A percentile compares a stretch with the other conserved stretches of the same genome.
Conservation (phyloP, 805 yeast species). For the Spathaspora sp. region DNA sequence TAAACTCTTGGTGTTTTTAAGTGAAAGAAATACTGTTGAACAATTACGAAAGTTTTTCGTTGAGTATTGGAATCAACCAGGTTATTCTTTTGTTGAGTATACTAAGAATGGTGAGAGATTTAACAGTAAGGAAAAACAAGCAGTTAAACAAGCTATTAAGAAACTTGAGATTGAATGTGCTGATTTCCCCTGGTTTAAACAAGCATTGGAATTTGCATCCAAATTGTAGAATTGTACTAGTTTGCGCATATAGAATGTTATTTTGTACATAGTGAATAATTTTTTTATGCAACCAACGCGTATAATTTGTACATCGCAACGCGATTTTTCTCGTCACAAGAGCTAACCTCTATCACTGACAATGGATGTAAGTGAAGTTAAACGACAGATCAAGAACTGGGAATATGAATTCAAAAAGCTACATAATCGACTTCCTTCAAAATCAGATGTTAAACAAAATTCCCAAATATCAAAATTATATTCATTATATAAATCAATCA, state of each 20-base stretch:
- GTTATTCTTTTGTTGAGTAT: slow-evolving; percentile 24
- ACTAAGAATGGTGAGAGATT: slow-evolving; percentile 12
- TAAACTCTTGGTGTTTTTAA: slow-evolving; percentile 29
- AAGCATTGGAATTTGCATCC: slow-evolving; percentile 7
- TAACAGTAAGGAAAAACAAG: slow-evolving; percentile 18
- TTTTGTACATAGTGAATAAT: background rate
- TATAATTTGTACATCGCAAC: background rate
- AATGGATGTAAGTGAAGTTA: slow-evolving; percentile 14
- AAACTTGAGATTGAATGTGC: slow-evolving; percentile 1
- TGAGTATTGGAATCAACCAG: slow-evolving; percentile 25
- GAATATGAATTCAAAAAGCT: slow-evolving; percentile 28
- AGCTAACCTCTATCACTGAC: too few species aligned
- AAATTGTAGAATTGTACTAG: slow-evolving; percentile 7
- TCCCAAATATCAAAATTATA: slow-evolving; percentile 26
- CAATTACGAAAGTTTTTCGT: slow-evolving; percentile 26
- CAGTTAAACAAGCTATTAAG: slow-evolving; percentile 17
- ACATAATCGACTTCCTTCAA: slow-evolving; percentile 28
- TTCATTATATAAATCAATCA: slow-evolving; percentile 23
- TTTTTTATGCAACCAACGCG: background rate
- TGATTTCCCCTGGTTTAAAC: slow-evolving; percentile 1
- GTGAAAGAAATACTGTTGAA: slow-evolving; percentile 20
- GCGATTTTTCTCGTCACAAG: background rate
- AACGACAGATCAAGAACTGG: slow-evolving; percentile 36
- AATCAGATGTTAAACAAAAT: slow-evolving; percentile 31
- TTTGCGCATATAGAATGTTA: too few species aligned